Base-by-base conservation (phyloP, 2,329 filamentous ascomycete genomes). In the Fusarium pseudoanthophilum region DNA sequence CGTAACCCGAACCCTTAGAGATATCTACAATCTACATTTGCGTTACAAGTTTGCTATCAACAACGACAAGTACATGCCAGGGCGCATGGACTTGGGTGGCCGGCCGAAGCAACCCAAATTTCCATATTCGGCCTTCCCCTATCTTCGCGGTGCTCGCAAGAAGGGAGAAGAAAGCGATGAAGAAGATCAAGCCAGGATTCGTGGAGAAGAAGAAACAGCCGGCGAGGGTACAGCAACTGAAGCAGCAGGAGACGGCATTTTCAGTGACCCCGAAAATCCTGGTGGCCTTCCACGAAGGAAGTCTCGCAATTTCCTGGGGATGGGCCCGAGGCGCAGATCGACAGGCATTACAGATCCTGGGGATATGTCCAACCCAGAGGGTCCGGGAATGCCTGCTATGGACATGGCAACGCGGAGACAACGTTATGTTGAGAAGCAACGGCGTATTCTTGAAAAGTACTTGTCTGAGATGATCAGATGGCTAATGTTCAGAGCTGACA, bases 401-500 rank as follows among this genome's bases (percentile, higher is more conserved):
- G 84, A 87, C 45, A 87, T 79, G 61, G 80, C 79, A 57, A 78
- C 78, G 18, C 78, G 84, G 66, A 79, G 82, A 49, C 85, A 85
- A 75, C 86, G 91, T 64, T 97, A 95, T 76, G 90, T 94, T 45
- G 94, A 97, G 76, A 91, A 90, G 70, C 95, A 98, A 82, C 90
- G 95, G 64, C 92, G 91, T 77, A 94, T 93, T 80, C 85, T 99
- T 37, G 96, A 98, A 80, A 91, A 91, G 55, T 99, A 99, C 80
- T 85, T 99, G 26, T 94, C 95, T 73, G 93, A 95, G 78, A 94
- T 98, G 91, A 95, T 98, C 68, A 91, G 94, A 61, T 98, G 95
- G 89, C 90, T 99, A 77, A 98, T 99, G 83, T 99, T 99, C 84
- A 91, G 95, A 51, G 92, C 96, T 11, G 95, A 98, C 82, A 98